Evolutionary conservation across 2,329 filamentous ascomycete genomes (phyloP).

Genomic region (Pseudogymnoascus pannorum): DNA sequence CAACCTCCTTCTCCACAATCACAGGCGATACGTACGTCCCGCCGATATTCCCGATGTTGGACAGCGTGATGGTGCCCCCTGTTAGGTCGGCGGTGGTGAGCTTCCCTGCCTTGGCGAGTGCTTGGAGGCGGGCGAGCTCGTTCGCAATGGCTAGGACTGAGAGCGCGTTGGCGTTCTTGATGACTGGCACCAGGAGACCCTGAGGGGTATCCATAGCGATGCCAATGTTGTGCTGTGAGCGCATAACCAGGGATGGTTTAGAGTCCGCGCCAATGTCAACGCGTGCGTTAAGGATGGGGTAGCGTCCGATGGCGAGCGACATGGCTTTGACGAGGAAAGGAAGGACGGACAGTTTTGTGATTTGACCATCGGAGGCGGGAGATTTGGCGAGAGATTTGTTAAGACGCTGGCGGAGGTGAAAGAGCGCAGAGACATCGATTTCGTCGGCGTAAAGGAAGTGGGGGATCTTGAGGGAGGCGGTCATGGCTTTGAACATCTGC

Average conservation of each 20-base stretch:
- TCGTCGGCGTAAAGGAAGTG: slow-evolving; percentile 95
- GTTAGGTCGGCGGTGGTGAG: slow-evolving; percentile 67
- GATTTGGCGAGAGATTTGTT: slow-evolving; percentile 52
- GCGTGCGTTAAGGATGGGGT: slow-evolving; percentile 80
- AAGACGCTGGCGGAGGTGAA: slow-evolving; percentile 63
- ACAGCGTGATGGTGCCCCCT: slow-evolving; percentile 89
- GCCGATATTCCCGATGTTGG: slow-evolving; percentile 92
- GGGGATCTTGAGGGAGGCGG: slow-evolving; percentile 78
- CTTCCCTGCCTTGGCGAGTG: slow-evolving; percentile 65
- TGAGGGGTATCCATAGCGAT: slow-evolving; percentile 89
- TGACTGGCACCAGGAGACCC: slow-evolving; percentile 84
- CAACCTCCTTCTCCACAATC: slow-evolving; percentile 83
- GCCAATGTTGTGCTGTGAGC: slow-evolving; percentile 86
- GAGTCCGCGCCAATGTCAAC: slow-evolving; percentile 53
- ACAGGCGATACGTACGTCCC: slow-evolving; percentile 88
- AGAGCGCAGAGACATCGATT: slow-evolving; percentile 71
- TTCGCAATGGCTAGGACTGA: slow-evolving; percentile 72
- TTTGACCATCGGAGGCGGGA: slow-evolving; percentile 28
- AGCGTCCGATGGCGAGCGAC: slow-evolving; percentile 72
- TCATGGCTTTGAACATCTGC: slow-evolving; percentile 98
- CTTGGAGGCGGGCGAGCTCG: slow-evolving; percentile 68
- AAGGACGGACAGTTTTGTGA: slow-evolving; percentile 74
- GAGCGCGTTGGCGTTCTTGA: slow-evolving; percentile 71
- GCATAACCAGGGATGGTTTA: slow-evolving; percentile 70
- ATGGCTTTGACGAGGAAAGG: slow-evolving; percentile 96